phyloP scores from a whole-genome alignment of 805 yeast genomes.

The Tetrapisispora phaffii region DNA sequence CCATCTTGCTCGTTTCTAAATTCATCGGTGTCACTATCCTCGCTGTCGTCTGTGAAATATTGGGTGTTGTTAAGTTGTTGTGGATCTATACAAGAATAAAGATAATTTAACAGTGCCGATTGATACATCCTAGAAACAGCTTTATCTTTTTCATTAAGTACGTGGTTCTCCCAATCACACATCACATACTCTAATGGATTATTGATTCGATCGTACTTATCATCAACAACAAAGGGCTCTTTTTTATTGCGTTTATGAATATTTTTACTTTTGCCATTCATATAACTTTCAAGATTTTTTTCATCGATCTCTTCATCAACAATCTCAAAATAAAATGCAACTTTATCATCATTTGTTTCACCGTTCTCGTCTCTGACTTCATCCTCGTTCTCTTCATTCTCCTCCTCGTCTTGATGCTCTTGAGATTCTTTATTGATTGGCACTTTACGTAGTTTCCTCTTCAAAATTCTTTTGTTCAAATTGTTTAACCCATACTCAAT shows the following conservation, averaged over 20 bases:
- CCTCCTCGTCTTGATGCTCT: background rate
- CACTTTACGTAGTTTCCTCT: background rate
- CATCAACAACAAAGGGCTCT: slow-evolving; percentile 9
- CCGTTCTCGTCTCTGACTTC: background rate
- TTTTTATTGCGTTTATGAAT: background rate
- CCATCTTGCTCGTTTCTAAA: too few relatives aligned
- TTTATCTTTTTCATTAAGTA: slow-evolving; percentile 12
- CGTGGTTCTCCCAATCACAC: slow-evolving; percentile 19
- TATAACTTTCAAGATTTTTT: background rate
- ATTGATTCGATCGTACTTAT: slow-evolving; percentile 13
- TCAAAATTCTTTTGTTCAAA: background rate
- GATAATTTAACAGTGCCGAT: slow-evolving; percentile 9
- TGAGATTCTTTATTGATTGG: background rate
- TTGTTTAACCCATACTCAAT: background rate
- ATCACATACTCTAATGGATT: slow-evolving; percentile 17
- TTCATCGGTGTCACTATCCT: background rate
- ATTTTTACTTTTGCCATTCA: background rate
- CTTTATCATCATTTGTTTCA: background rate
- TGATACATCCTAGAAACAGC: slow-evolving; percentile 11
- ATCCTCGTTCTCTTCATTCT: background rate
- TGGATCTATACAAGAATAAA: background rate
- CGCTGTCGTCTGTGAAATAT: background rate
- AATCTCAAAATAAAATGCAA: background rate
- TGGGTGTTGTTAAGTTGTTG: too few relatives aligned
- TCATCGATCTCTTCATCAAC: slow-evolving; percentile 1